Conservation (phyloP, 345 rosid species). For the Toxicodendron radicans region DNA sequence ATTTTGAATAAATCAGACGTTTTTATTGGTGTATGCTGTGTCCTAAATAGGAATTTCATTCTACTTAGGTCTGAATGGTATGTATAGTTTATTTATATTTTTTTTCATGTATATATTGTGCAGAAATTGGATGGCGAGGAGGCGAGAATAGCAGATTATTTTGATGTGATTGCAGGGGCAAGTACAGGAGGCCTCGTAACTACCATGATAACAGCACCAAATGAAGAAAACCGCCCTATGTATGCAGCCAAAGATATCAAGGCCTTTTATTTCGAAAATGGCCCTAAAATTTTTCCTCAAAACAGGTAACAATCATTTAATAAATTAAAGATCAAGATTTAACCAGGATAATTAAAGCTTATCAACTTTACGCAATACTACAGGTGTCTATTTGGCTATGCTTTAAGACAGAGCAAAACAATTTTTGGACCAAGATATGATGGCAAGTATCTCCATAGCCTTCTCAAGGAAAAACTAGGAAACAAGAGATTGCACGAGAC, state of each 20-base stretch:
- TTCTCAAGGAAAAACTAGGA: conserved; percentile 46
- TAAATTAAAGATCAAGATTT: too few relatives aligned
- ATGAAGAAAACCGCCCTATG: conserved; percentile 7
- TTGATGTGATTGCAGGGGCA: too few relatives aligned
- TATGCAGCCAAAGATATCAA: conserved; percentile 19
- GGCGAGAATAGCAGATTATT: too few relatives aligned
- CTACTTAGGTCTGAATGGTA: too few relatives aligned
- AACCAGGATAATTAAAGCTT: too few relatives aligned
- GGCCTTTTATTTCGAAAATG: neutral
- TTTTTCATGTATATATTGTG: neutral
- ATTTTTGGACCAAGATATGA: conserved; percentile 57
- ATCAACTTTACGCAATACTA: neutral
- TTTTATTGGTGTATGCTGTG: too few relatives aligned
- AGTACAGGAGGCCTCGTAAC: conserved; percentile 15
- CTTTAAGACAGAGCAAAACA: conserved; percentile 34
- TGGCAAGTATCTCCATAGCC: conserved; percentile 44
- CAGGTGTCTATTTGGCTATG: conserved; percentile 31
- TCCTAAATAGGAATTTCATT: too few relatives aligned
- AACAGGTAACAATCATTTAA: conserved; percentile 9
- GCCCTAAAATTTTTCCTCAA: conserved; percentile 48
- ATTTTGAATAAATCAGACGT: too few relatives aligned
- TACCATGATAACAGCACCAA: conserved; percentile 17
- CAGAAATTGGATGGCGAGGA: too few relatives aligned
- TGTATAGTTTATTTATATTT: neutral
- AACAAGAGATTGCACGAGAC: conserved; percentile 50